phyloP scores from a whole-genome alignment of 2,329 filamentous ascomycete genomes.

The Botrytis deweyae region DNA sequence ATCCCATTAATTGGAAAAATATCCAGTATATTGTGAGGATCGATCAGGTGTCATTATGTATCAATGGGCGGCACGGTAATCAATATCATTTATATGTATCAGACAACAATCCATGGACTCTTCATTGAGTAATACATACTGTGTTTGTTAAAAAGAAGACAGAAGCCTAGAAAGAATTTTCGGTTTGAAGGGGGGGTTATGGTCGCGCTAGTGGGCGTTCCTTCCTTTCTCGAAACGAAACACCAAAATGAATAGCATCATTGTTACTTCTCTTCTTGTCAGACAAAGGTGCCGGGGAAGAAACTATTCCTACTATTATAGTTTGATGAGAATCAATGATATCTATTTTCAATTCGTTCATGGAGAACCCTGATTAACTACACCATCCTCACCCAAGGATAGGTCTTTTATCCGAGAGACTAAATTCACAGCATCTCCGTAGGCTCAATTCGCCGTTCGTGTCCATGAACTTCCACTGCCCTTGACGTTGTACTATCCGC shows the following conservation, averaged over 20 bases:
- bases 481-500: background rate
- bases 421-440: background rate
- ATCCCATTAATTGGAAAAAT: background rate
- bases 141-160: background rate
- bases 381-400: background rate
- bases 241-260: background rate
- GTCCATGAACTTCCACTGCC: background rate
- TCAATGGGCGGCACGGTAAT: background rate
- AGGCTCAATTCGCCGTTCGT: background rate
- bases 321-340: background rate
- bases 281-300: background rate
- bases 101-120: background rate
- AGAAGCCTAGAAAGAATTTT: background rate
- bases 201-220: background rate
- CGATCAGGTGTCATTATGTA: background rate
- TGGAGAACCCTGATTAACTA: background rate
- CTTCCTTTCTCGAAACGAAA: background rate
- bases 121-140: rapidly evolving
- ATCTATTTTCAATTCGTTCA: background rate
- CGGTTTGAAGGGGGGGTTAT: background rate
- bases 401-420: background rate
- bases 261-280: background rate
- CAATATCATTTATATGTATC: background rate
- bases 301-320: background rate
- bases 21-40: background rate